These are phyloP conservation scores for Arabis alpina DNA, from an alignment of 345 rosid species.

Conservation along the genomic window DNA sequence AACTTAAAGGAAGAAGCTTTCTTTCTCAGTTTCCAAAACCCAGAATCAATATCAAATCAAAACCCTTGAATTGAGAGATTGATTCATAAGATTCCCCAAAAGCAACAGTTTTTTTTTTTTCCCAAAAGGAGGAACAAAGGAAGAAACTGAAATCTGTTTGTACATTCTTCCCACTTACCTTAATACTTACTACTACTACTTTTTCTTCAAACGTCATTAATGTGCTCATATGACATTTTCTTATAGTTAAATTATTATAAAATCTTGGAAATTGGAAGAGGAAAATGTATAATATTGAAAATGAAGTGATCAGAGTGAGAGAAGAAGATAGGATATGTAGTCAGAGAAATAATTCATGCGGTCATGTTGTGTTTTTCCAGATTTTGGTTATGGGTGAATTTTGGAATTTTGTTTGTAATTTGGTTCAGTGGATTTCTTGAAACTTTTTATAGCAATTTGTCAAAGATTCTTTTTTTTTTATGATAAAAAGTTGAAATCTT, in stretches of 20 bases:
- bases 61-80: constrained; percentile 6
- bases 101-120: background rate
- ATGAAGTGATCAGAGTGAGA: background rate
- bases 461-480: constrained; percentile 19
- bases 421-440: background rate
- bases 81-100: background rate
- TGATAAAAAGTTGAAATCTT: background rate
- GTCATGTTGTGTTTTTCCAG: constrained; percentile 27
- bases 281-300: background rate
- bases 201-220: constrained; percentile 17
- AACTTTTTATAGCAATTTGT: constrained; percentile 19
- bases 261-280: background rate
- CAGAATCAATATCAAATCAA: constrained; percentile 32
- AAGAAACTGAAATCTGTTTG: constrained; percentile 2
- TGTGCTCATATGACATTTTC: constrained; percentile 8
- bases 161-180: constrained; percentile 17
- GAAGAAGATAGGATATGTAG: background rate
- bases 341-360: constrained; percentile 8
- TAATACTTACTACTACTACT: background rate
- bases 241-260: background rate
- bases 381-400: constrained; percentile 26
- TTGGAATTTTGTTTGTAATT: constrained; percentile 11
- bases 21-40: constrained; percentile 15
- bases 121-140: background rate
- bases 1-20: constrained; percentile 3